Base-by-base conservation (phyloP, 2,329 filamentous ascomycete genomes). In the Pezicula carpinea region DNA sequence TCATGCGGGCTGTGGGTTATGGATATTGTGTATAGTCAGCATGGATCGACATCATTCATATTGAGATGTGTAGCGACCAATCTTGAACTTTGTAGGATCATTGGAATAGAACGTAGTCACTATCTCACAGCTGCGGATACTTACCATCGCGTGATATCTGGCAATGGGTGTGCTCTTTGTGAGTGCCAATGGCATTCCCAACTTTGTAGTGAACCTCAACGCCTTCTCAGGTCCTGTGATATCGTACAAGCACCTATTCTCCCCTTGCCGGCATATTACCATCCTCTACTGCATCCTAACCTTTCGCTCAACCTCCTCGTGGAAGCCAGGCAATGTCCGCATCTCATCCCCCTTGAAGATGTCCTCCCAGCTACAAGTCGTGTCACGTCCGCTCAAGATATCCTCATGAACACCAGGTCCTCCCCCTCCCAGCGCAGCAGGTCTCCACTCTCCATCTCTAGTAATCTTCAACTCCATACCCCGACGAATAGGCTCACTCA, bases 401-500 rank as follows among this genome's bases (percentile, higher is more conserved):
- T 97, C 92, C 73, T 89, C 88, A 71, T 96, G 91, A 43, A 97
- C 76, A 10, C 79, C 76, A 40, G 73, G 54, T 58, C 53, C 68
- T 57, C 63, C 72, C 44, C 72, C 69, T 32, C 83, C 81, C 47
- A 95, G 72, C 39, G 80, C 82, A 59, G 80, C 72, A 41, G 89
- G 89, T 61, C 82, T 78, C 85, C 90, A 95, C 68, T 88, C 83
- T 54, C 89, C 85, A 51, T 85, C 82, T 52, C 81, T 74, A 15
- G 88, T 83, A 64, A 95, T 92, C 79, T 89, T 88, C 66, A 96
- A 77, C 75, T 99, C 93, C 93, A 99, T 96, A 52, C 85, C 88
- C 46, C 92, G 82, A 48, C 90, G 83, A 60, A 97, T 83, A 3
- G 93, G 93, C 78, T 97, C 93, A 21, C 87, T 89, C 61, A 96